phyloP scores from a whole-genome alignment of 2,329 filamentous ascomycete genomes.

The Penicillium decumbens region DNA sequence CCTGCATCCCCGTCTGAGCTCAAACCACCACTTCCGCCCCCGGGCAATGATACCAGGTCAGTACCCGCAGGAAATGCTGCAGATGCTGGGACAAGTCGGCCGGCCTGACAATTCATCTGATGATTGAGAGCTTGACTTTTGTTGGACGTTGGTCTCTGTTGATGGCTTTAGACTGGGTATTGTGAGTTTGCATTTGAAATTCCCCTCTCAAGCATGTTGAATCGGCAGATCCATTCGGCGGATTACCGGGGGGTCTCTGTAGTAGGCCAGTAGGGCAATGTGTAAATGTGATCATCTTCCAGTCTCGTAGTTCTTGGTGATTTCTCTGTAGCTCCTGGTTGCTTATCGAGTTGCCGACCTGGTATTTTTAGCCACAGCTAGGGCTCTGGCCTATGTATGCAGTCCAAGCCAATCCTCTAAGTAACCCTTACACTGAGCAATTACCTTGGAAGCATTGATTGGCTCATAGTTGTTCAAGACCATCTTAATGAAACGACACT shows the following conservation, averaged over 20 bases:
- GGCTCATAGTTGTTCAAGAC: conserved; percentile 6
- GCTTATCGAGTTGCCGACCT: neutral
- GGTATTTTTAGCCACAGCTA: conserved; percentile 1
- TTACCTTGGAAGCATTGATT: conserved; percentile 9
- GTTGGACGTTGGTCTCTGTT: neutral
- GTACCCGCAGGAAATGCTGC: conserved; percentile 18
- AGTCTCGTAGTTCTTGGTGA: neutral
- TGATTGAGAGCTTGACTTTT: neutral
- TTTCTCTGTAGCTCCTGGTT: neutral
- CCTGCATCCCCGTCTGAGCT: conserved; percentile 54
- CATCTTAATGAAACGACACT: conserved; percentile 11
- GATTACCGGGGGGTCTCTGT: conserved; percentile 11
- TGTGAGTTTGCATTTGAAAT: conserved; percentile 19
- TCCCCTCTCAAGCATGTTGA: conserved; percentile 24
- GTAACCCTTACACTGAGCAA: neutral
- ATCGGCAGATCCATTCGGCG: conserved; percentile 11
- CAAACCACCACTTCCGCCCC: conserved; percentile 62
- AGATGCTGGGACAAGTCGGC: conserved; percentile 30
- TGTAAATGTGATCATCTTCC: conserved; percentile 14
- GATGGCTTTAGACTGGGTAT: conserved; percentile 3
- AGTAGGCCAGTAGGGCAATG: conserved; percentile 16
- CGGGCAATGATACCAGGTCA: conserved; percentile 46
- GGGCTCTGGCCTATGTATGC: neutral
- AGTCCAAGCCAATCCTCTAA: neutral
- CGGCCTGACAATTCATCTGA: conserved; percentile 26